phyloP scores from a whole-genome alignment of 495 filamentous ascomycete species.

The Daldinia caldariorum region DNA sequence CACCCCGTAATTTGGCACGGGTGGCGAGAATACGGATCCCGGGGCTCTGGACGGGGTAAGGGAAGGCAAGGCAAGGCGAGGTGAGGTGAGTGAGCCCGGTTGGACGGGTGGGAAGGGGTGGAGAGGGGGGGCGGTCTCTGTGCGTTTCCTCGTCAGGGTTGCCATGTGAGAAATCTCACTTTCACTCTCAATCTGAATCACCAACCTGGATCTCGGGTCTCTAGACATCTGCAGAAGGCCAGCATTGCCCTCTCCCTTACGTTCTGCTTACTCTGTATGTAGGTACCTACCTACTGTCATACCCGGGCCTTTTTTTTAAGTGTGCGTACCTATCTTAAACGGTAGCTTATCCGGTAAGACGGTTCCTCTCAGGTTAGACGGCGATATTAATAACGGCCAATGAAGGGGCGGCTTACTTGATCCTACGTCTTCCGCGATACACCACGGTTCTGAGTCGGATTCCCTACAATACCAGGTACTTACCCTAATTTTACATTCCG shows the following conservation, averaged over 20 bases:
- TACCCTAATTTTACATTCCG: background rate
- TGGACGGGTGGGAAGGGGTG: conserved; percentile 9
- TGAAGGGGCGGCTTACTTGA: background rate
- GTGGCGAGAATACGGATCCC: background rate
- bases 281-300: too few species aligned
- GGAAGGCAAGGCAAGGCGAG: background rate
- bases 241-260: background rate
- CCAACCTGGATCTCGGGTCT: conserved; percentile 11
- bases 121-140: too few species aligned
- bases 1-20: background rate
- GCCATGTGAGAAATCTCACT: conserved; percentile 27
- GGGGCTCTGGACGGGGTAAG: background rate
- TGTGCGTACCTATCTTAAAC: background rate
- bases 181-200: conserved; percentile 5
- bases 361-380: background rate
- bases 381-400: background rate
- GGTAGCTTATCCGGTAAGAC: background rate
- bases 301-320: background rate
- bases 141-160: conserved; percentile 5
- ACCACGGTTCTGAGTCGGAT: background rate
- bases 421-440: conserved; percentile 1
- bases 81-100: too few species aligned
- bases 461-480: too few species aligned
- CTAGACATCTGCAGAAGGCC: background rate
- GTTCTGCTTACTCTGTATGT: background rate